These are phyloP conservation scores for Graphium sp. DNA, from an alignment of 2,329 filamentous ascomycete genomes.

Conservation along the genomic window DNA sequence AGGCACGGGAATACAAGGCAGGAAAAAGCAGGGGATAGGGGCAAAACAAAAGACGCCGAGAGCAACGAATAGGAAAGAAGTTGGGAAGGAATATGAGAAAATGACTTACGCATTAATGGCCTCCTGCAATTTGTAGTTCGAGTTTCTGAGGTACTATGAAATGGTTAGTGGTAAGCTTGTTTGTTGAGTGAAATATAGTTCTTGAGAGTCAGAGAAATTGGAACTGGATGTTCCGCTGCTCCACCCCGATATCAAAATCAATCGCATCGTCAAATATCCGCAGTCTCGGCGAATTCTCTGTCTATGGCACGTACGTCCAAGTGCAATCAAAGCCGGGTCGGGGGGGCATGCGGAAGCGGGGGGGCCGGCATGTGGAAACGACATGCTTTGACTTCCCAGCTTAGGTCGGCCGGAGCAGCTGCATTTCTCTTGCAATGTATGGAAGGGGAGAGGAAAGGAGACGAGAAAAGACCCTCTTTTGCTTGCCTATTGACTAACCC, in stretches of 20 bases:
- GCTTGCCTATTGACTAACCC: no score
- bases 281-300: conserved; percentile 3
- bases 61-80: conserved; percentile 1
- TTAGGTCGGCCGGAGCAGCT: no score
- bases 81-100: neutral
- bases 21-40: no score
- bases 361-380: no score
- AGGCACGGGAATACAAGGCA: no score
- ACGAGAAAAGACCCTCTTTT: no score
- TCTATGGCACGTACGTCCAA: neutral
- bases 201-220: neutral
- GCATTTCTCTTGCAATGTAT: no score
- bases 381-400: no score
- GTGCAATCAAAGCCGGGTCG: neutral
- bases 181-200: conserved; percentile 1
- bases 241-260: neutral
- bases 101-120: conserved; percentile 39
- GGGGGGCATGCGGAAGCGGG: no score
- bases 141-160: conserved; percentile 25
- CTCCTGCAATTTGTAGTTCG: conserved; percentile 29
- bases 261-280: neutral
- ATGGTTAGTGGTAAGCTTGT: no score
- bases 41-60: neutral
- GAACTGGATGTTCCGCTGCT: neutral
- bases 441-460: no score